Evolutionary conservation across 2,329 filamentous ascomycete genomes (phyloP).

Genomic region (Xylogone sp.): DNA sequence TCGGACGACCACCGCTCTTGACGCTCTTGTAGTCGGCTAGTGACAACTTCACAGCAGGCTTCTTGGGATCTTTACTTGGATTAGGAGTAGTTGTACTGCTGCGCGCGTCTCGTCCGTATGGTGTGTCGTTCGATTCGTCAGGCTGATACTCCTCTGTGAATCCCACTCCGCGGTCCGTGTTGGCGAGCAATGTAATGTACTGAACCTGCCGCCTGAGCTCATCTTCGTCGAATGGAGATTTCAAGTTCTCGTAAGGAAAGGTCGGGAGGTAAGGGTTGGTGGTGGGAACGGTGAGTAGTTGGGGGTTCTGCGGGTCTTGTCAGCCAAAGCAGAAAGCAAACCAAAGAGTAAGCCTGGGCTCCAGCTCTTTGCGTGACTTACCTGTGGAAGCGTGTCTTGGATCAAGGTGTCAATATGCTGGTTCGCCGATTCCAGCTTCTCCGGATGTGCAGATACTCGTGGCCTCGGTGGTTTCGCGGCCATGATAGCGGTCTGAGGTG

Average conservation of each 20-base stretch:
- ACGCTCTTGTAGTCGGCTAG: slow-evolving; percentile 28
- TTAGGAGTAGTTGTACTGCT: slow-evolving; percentile 26
- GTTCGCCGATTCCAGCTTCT: slow-evolving; percentile 14
- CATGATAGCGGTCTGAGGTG: slow-evolving; percentile 8
- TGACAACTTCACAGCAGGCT: slow-evolving; percentile 24
- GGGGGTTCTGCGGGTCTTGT: slow-evolving; percentile 19
- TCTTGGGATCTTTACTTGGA: slow-evolving; percentile 17
- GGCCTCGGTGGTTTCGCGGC: slow-evolving; percentile 8
- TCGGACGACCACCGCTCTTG: slow-evolving; percentile 20
- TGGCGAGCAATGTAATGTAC: slow-evolving; percentile 26
- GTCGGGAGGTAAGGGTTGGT: slow-evolving; percentile 15
- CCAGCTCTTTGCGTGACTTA: slow-evolving; percentile 12
- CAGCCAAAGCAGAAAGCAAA: slow-evolving; percentile 5
- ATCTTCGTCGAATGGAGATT: slow-evolving; percentile 23
- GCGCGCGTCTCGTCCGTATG: slow-evolving; percentile 17
- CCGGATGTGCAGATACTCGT: slow-evolving; percentile 5
- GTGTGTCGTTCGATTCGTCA: slow-evolving; percentile 19
- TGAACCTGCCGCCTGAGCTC: slow-evolving; percentile 24
- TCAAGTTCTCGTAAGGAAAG: slow-evolving; percentile 21
- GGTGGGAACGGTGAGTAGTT: slow-evolving; percentile 23
- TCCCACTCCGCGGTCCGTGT: slow-evolving; percentile 21
- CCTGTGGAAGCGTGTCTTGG: slow-evolving; percentile 18
- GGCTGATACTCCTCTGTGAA: slow-evolving; percentile 22
- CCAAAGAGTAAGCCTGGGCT: not conserved
- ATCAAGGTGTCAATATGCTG: slow-evolving; percentile 19